Base-by-base conservation (phyloP, 1,139 yeast genomes). In the Candida freyschussii region DNA sequence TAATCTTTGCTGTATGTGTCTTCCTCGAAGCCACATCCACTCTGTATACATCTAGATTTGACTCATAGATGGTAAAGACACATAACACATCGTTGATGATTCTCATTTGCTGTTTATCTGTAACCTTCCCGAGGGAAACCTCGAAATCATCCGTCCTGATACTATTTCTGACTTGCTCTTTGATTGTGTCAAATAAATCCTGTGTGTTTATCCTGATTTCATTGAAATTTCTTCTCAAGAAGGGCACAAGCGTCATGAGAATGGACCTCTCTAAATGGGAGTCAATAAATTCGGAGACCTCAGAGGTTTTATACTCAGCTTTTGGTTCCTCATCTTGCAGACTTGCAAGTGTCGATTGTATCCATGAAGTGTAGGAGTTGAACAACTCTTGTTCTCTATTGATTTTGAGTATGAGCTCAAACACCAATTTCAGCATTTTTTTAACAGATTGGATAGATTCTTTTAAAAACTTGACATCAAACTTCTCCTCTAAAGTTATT, bases 371-470 rank as follows among this genome's bases (percentile, higher is more conserved):
- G 41, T 73, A 77, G 23, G 69, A 61, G 30, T 64, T 66, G 54
- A 75, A 78, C 22, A 64, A 52, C 25, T 62, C 62, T 41, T 70
- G 75, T 40, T 78, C 84, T 21, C 67, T 65, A 44, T 72, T 70
- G 15, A 74, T 44, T 21, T 62, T 65, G 67, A 75, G 62, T 24
- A 75, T 61, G 18, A 63, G 56, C 16, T 55, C 55, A 47, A 69
- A 69, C 4, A 65, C 49, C 10, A 45, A 29, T 39, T 66, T 63
- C 18, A 75, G 44, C 18, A 44, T 32, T 2, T 35, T 33, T 22
- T 67, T 57, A 1, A 67, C 56, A 1, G 51, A 37, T 1, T 44
- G 47, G 1, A 66, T 54, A 4, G 69, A 47, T 0, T 34, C 29
- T 3, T 57, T 45, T 1, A 75, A 40, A 6, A 47, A 41, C 0